phyloP scores from a whole-genome alignment of 345 rosid genomes.

The Eucalyptus marginata region DNA sequence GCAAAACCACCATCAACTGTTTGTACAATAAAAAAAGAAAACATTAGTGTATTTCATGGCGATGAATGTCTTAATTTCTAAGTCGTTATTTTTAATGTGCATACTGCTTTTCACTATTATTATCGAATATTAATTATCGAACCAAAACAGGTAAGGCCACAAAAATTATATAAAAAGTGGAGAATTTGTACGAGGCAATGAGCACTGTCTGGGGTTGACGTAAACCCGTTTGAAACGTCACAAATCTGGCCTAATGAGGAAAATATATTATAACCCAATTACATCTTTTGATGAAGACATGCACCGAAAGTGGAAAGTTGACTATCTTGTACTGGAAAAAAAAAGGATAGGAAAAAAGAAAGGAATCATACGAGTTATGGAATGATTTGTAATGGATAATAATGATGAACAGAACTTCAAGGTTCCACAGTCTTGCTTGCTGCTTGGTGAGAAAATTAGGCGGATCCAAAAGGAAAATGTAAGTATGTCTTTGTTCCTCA shows the following conservation, averaged over 20 bases:
- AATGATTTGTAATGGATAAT: not conserved
- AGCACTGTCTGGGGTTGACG: not conserved
- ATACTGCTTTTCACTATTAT: not conserved
- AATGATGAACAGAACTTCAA: not conserved
- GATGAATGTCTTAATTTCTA: not conserved
- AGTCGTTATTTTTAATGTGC: not conserved
- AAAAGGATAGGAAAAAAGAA: not conserved
- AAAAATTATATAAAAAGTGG: not conserved
- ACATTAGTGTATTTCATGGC: not conserved
- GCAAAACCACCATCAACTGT: not conserved
- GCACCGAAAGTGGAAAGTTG: not conserved
- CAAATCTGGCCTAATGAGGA: not conserved
- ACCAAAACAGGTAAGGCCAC: not conserved
- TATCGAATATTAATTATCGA: not conserved
- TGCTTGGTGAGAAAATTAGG: not conserved
- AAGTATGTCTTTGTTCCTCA: not conserved
- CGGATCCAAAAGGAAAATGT: not conserved
- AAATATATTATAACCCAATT: not conserved
- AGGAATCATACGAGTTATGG: not conserved
- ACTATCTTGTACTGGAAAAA: not conserved
- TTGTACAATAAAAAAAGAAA: not conserved
- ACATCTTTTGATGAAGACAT: not conserved
- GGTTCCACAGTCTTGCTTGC: not conserved
- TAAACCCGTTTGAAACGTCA: not conserved
- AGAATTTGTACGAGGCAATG: not conserved